Base-by-base conservation (phyloP, 345 rosid species). In the Linum tenue region DNA sequence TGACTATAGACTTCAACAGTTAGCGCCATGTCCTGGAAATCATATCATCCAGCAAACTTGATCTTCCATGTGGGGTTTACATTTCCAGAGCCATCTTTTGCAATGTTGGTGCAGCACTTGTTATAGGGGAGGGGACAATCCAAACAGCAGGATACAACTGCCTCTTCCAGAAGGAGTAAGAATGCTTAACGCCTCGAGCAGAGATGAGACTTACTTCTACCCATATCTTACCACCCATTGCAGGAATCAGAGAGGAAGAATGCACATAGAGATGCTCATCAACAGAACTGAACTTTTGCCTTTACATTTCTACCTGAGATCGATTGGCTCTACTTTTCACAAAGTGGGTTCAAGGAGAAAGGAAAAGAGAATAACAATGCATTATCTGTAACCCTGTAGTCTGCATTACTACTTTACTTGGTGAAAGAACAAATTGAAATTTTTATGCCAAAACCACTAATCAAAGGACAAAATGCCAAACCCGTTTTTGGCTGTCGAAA, bases 81-180 rank as follows among this genome's bases (percentile, higher is more conserved):
- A 57, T 80, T 81, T 67, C 90, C 87, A 10, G 89, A 76, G 72
- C 82, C 80, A 76, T 86, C 88, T 15, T 48, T 48, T 4, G 53
- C 9, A 22, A 92, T 77, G 74, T 82, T 81, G 65, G 98, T 84
- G 73, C 96, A 88, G 67, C 90, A 92, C 78, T 88, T 92, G 78
- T 85, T 76, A 70, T 81, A 76, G 35, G n/a, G n/a, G n/a, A n/a
- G n/a, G 35, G n/a, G n/a, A n/a, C 85, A 44, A 88, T 75, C 97
- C 98, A 92, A 1, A 96, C 97, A 44, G 85, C 95, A 3, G 96
- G 94, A 66, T 75, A 88, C 96, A 96, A 90, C n/a, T 92, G 99
- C 44, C 82, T 83, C 78, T 90, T 92, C 85, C 94, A 86, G 59
- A 85, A 76, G 0, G 89, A 82, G 1, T 86, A 80, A 5, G 91